These are phyloP conservation scores for Tolypocladium endophyticum DNA, from an alignment of 2,329 filamentous ascomycete species.

Conservation along the genomic window DNA sequence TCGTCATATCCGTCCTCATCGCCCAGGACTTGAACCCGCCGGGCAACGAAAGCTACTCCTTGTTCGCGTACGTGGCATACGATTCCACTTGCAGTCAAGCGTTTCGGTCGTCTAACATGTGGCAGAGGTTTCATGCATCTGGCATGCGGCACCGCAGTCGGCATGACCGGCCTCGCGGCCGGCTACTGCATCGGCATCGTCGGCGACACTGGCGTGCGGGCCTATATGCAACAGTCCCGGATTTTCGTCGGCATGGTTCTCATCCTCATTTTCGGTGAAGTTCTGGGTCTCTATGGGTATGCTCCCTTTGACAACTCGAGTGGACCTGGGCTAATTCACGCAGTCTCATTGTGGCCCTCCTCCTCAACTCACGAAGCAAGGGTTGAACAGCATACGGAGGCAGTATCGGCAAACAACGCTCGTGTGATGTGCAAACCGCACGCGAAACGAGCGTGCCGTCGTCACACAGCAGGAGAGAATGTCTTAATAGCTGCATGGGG, in stretches of 20 bases:
- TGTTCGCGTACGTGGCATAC: conserved; percentile 59
- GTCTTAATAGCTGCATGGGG: conserved; percentile 20
- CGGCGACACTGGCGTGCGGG: conserved; percentile 84
- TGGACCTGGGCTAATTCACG: background rate
- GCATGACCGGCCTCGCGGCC: conserved; percentile 83
- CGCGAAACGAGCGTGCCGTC: background rate
- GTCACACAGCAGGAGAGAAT: background rate
- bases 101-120: conserved; percentile 7
- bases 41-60: conserved; percentile 55
- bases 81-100: background rate
- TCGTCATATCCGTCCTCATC: conserved; percentile 94
- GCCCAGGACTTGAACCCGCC: conserved; percentile 77
- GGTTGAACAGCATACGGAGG: conserved; percentile 28
- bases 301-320: conserved; percentile 16
- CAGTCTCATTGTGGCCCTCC: conserved; percentile 84
- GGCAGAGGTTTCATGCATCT: conserved; percentile 84
- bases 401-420: background rate
- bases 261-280: conserved; percentile 97
- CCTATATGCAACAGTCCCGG: conserved; percentile 92
- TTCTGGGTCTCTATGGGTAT: conserved; percentile 91
- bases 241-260: conserved; percentile 98
- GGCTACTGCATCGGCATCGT: conserved; percentile 96
- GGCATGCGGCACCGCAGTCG: conserved; percentile 80
- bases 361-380: conserved; percentile 80
- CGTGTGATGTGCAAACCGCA: background rate